Percentiles rank a stretch among this genome's conserved stretches.
These are phyloP conservation scores for Lumnitzera racemosa DNA, from an alignment of 345 rosid species.

Conservation along the genomic window DNA sequence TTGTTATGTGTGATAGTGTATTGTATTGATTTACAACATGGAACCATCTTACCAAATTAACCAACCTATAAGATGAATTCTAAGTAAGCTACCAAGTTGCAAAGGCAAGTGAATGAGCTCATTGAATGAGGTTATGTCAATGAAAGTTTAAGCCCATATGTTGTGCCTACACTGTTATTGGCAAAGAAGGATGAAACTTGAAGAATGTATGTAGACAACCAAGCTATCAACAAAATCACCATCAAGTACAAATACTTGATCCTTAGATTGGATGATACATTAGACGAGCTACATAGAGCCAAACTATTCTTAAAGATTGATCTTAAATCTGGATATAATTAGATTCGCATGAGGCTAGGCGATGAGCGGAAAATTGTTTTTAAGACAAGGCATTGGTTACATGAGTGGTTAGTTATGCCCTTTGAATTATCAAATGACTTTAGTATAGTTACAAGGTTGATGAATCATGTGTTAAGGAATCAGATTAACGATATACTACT, in stretches of 20 bases:
- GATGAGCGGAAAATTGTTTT: slow-evolving; percentile 8
- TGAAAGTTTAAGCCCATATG: neutral
- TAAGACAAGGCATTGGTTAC: neutral
- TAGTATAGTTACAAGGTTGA: slow-evolving; percentile 4
- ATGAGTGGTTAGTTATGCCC: slow-evolving; percentile 9
- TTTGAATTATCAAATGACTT: slow-evolving; percentile 4
- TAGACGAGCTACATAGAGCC: neutral
- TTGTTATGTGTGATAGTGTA: neutral
- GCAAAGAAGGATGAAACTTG: slow-evolving; percentile 2
- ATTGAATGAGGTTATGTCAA: too few species aligned
- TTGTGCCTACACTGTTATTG: neutral
- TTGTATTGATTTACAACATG: neutral
- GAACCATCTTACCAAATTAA: neutral
- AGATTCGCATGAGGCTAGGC: neutral
- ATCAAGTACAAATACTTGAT: neutral
- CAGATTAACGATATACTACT: slow-evolving; percentile 6
- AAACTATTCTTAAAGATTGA: neutral
- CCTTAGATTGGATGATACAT: neutral
- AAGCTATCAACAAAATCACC: neutral
- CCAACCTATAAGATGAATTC: neutral
- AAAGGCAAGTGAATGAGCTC: neutral
- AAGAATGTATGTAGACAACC: neutral
- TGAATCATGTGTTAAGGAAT: slow-evolving; percentile 2
- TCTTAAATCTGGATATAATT: slow-evolving; percentile 6
- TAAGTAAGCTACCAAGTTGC: neutral